Evolutionary conservation across 164 flowering plant genomes (phyloP).

Genomic region (Chimonanthus salicifolius): DNA sequence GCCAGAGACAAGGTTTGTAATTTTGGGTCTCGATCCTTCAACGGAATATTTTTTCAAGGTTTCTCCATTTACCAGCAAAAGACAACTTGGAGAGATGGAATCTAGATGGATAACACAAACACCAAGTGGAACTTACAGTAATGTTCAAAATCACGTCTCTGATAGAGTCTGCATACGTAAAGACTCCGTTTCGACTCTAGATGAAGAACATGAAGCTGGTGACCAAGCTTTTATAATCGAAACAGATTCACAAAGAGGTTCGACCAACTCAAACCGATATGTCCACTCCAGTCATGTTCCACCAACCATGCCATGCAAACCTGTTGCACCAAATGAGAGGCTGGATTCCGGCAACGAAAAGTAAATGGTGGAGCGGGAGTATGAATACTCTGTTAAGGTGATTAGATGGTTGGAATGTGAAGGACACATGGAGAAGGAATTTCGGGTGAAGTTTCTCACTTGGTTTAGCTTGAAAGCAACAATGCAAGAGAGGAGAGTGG

Average conservation of each 20-base stretch:
- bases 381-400: conserved; percentile 47
- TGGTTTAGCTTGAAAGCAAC: conserved; percentile 82
- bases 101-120: conserved; percentile 39
- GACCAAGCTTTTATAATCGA: conserved; percentile 8
- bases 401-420: conserved; percentile 56
- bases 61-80: conserved; percentile 27
- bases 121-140: conserved; percentile 10
- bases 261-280: conserved; percentile 21
- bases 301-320: conserved; percentile 38
- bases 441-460: conserved; percentile 63
- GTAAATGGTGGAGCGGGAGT: conserved; percentile 27
- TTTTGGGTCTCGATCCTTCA: conserved; percentile 39
- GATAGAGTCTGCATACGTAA: background rate
- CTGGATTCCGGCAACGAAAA: conserved; percentile 9
- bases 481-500: conserved; percentile 50
- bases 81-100: conserved; percentile 37
- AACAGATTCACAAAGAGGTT: conserved; percentile 23
- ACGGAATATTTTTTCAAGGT: conserved; percentile 47
- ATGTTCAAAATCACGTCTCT: background rate
- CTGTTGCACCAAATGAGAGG: conserved; percentile 11
- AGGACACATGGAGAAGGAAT: conserved; percentile 53
- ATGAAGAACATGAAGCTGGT: conserved; percentile 12
- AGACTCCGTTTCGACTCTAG: conserved; percentile 9
- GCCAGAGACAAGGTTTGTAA: conserved; percentile 35
- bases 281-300: conserved; percentile 14